phyloP scores from a whole-genome alignment of 1,284 basidiomycete species.

The Ganoderma lucidum region DNA sequence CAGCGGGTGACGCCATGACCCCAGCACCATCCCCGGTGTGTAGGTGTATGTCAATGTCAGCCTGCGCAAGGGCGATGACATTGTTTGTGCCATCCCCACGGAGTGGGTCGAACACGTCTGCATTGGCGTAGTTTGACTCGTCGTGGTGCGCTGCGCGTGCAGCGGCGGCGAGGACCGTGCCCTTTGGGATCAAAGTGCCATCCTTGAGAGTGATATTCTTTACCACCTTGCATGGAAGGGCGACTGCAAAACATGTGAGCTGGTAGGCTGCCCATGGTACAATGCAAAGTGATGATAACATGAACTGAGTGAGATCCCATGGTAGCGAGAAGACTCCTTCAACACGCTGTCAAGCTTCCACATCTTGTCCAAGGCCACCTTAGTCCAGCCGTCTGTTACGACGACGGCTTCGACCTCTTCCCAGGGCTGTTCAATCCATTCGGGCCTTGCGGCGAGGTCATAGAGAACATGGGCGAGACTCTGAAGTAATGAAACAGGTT shows the following conservation, averaged over 20 bases:
- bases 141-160: constrained; percentile 50
- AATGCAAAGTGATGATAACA: background rate
- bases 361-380: constrained; percentile 52
- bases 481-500: constrained; percentile 31
- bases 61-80: constrained; percentile 58
- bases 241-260: constrained; percentile 14
- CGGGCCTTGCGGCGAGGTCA: constrained; percentile 50
- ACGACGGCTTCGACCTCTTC: constrained; percentile 52
- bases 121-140: constrained; percentile 48
- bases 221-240: constrained; percentile 35
- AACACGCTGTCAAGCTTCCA: constrained; percentile 62
- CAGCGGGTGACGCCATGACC: constrained; percentile 50
- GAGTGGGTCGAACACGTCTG: constrained; percentile 52
- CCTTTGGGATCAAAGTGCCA: constrained; percentile 52
- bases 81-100: constrained; percentile 65
- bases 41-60: constrained; percentile 57
- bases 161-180: constrained; percentile 49
- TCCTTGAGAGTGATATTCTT: constrained; percentile 49
- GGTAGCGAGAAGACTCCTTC: constrained; percentile 53
- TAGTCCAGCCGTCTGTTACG: constrained; percentile 53
- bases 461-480: constrained; percentile 48
- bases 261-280: background rate
- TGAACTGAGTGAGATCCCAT: constrained; percentile 38
- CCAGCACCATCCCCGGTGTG: constrained; percentile 48
- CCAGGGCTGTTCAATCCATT: constrained; percentile 50